Percentiles rank a stretch among this genome's conserved stretches.
These are phyloP conservation scores for Tuber melanosporum DNA, from an alignment of 495 filamentous ascomycete genomes.

Conservation along the genomic window DNA sequence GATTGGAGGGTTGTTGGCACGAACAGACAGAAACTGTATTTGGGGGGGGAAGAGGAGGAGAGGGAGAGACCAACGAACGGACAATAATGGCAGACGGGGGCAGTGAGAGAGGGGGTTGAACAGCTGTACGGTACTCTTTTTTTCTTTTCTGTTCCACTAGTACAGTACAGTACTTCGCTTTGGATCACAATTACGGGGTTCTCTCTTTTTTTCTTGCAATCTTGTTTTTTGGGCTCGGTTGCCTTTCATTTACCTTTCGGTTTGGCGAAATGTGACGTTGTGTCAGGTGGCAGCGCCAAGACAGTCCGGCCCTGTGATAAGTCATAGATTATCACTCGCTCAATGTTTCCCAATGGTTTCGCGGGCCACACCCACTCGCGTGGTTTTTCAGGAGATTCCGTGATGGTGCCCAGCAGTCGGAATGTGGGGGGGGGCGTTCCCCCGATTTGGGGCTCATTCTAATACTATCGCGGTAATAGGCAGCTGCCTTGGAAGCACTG, in stretches of 20 bases:
- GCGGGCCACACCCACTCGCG: background rate
- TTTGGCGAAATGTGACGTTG: slow-evolving; percentile 3
- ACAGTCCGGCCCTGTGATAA: background rate
- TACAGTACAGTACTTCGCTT: background rate
- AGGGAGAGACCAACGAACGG: background rate
- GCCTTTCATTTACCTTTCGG: background rate
- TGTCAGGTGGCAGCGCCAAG: background rate
- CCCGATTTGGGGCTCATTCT: background rate
- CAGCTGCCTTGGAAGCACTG: background rate
- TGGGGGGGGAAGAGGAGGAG: background rate
- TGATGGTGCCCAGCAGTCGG: background rate
- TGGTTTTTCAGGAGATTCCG: background rate
- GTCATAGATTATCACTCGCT: background rate
- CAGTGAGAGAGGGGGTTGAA: background rate
- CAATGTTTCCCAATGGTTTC: background rate
- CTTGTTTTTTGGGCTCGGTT: background rate
- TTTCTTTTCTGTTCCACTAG: background rate
- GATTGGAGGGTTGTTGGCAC: background rate
- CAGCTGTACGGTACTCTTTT: background rate
- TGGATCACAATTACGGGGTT: background rate
- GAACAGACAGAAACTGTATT: background rate
- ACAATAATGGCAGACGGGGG: background rate
- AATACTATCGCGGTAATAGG: background rate
- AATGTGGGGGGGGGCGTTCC: background rate
- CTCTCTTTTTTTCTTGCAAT: background rate